Base-by-base conservation (phyloP, 2,329 filamentous ascomycete species). In the Colletotrichum sp. region DNA sequence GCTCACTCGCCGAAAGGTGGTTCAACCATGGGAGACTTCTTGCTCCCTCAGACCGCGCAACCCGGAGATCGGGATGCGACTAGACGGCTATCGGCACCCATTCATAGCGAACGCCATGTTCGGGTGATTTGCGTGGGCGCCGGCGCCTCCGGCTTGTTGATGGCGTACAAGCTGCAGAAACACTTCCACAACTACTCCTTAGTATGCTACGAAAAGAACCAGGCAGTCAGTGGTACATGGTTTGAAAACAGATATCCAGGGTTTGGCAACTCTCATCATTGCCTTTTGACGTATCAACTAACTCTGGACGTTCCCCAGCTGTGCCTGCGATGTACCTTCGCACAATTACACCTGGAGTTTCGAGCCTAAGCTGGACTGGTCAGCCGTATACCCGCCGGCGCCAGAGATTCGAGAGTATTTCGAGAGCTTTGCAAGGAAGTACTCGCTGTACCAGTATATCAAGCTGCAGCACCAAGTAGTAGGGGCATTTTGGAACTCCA, bases 291-390 rank as follows among this genome's bases (percentile, higher is more conserved):
- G 30, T 26, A 22, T 15, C 12, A 18, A 52, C 57, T 39, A 28
- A 30, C 16, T 10, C 44, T 57, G 8, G 18, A 55, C 24, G 39
- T 28, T 24, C 26, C 22, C 2, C 62, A 83, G 82, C 55, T 88
- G 87, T 79, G 86, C 86, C 6, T 89, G 87, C 77, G 88, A 91
- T 71, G 85, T 90, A 0, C 88, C 88, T 2, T 84, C 88, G 1
- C 88, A 90, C 79, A 89, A 88, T 77, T 90, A 90, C 81, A 88
- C 86, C 1, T 89, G 84, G 82, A 86, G 84, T 9, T 90, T 89
- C 68, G 87, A 89, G 78, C 87, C 86, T 3, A 93, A 93, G 79
- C 88, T 87, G 10, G 86, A 88, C 60, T 93, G 92, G 91, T 87
- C 88, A n/a, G 83, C 83, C 5, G 83, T 86, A 0, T 89, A 89